Conservation (phyloP, 2,329 filamentous ascomycete species). For the Aspergillus melleus region DNA sequence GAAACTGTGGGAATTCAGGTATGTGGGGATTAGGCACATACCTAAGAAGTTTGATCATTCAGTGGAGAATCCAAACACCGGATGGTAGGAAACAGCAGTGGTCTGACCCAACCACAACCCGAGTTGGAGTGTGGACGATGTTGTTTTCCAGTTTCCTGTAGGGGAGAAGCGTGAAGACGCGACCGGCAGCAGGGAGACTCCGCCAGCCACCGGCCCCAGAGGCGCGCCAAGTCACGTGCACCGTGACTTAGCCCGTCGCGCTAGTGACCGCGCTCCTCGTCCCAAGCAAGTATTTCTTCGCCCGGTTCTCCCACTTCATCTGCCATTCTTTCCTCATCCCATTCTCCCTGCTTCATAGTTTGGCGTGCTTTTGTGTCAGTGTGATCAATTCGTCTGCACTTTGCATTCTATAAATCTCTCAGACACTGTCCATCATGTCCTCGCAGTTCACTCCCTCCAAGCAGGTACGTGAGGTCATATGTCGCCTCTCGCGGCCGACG, state of each 20-base stretch:
- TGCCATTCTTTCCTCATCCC: constrained; percentile 28
- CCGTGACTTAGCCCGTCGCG: constrained; percentile 41
- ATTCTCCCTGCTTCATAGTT: constrained; percentile 17
- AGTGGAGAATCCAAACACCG: constrained; percentile 17
- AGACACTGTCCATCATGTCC: constrained; percentile 60
- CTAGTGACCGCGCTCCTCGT: constrained; percentile 36
- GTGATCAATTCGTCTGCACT: constrained; percentile 16
- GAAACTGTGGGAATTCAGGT: background rate
- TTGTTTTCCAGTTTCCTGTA: constrained; percentile 3
- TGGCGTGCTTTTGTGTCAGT: constrained; percentile 22
- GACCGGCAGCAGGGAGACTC: constrained; percentile 8
- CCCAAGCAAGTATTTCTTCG: constrained; percentile 35
- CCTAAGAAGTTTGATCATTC: background rate
- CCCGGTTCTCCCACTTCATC: constrained; percentile 21
- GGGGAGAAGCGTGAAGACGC: constrained; percentile 4
- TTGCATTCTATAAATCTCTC: constrained; percentile 28
- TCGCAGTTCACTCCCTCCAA: constrained; percentile 73
- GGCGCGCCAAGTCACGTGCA: constrained; percentile 39
- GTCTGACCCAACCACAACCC: constrained; percentile 14
- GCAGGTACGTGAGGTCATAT: constrained; percentile 58
- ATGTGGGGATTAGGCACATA: constrained; percentile 5
- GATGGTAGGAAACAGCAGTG: constrained; percentile 14
- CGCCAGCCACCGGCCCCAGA: constrained; percentile 15
- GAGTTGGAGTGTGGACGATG: background rate
- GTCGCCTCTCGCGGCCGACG: constrained; percentile 32